Percentiles rank a stretch among this genome's conserved stretches.
Conservation (phyloP, 179 eudicot genomes). For the Silene noctiflora region DNA sequence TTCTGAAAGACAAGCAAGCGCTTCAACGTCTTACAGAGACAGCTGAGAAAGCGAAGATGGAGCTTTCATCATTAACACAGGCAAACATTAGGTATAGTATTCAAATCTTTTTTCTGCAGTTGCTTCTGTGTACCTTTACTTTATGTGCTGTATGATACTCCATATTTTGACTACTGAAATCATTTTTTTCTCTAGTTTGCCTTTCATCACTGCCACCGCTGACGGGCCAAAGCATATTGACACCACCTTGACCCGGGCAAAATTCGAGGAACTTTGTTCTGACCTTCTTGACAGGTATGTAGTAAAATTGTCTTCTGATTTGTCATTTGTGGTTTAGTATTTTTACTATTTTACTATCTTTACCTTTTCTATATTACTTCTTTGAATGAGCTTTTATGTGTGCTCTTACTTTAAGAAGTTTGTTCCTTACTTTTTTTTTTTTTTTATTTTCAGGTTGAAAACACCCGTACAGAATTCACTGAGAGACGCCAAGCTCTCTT, state of each 20-base stretch:
- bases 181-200: slow-evolving; percentile 47
- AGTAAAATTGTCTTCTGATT: not conserved
- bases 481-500: slow-evolving; percentile 90
- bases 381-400: not conserved
- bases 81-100: slow-evolving; percentile 68
- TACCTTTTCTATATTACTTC: not conserved
- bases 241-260: slow-evolving; percentile 85
- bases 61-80: slow-evolving; percentile 90
- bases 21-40: slow-evolving; percentile 95
- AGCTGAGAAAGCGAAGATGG: slow-evolving; percentile 98
- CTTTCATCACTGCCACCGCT: slow-evolving; percentile 93
- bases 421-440: not conserved
- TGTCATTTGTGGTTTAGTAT: not conserved
- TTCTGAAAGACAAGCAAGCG: slow-evolving; percentile 93
- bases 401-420: not conserved
- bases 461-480: slow-evolving; percentile 79
- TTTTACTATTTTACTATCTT: not conserved
- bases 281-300: slow-evolving; percentile 98
- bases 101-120: not conserved
- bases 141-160: not conserved
- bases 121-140: not conserved
- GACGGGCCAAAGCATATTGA: slow-evolving; percentile 98
- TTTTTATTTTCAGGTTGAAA: slow-evolving; percentile 46
- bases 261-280: slow-evolving; percentile 89
- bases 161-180: slow-evolving; percentile 5